Conservation (phyloP, 176 grass and related monocot species). For the Thalia dealbata region DNA sequence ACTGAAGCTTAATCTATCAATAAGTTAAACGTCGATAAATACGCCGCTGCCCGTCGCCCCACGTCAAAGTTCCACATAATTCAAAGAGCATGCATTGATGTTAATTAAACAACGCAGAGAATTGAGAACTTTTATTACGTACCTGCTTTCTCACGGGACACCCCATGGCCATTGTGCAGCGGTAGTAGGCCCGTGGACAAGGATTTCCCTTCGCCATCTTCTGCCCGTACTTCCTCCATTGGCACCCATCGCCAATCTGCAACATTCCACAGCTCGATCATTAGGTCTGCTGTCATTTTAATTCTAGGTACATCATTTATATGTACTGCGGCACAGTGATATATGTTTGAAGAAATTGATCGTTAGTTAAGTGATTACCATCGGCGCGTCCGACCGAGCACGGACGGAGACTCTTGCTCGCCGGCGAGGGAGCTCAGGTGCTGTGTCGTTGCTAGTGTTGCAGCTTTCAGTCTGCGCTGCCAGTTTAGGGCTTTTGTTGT, state of each 20-base stretch:
- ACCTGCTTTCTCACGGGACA: slow-evolving; percentile 23
- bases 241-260: slow-evolving; percentile 20
- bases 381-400: slow-evolving; percentile 16
- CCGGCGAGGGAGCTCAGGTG: not conserved
- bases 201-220: slow-evolving; percentile 27
- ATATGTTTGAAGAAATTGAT: not conserved
- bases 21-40: no score
- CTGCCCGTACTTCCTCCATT: slow-evolving; percentile 28
- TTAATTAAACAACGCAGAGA: not conserved
- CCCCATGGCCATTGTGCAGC: slow-evolving; percentile 19
- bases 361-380: slow-evolving; percentile 3
- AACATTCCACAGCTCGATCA: not conserved
- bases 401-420: slow-evolving; percentile 19
- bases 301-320: not conserved
- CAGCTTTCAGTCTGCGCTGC: not conserved
- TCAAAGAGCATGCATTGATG: no score
- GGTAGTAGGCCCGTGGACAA: slow-evolving; percentile 21
- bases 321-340: not conserved
- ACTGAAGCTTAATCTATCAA: no score
- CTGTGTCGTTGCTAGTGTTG: not conserved
- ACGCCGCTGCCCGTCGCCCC: no score
- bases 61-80: no score
- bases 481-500: not conserved
- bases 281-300: not conserved
- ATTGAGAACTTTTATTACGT: not conserved